Evolutionary conservation across 805 yeast genomes (phyloP), one percentile per base, ranked within the genome.

Genomic region (Candida andamanensis): DNA sequence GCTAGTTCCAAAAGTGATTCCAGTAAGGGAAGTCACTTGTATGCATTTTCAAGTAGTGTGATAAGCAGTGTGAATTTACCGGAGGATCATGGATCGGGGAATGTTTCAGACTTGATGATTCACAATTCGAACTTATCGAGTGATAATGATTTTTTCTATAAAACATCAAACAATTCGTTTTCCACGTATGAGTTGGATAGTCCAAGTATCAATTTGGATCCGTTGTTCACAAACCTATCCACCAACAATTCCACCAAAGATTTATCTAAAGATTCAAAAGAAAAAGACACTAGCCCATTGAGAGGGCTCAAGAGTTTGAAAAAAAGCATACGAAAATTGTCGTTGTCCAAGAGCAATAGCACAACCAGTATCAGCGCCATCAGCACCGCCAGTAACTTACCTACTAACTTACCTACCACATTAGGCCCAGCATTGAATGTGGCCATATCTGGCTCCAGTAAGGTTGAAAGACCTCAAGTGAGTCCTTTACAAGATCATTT

Each of bases 281-380:
- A 25, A 5, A 34, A 18, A 12, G 29, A 30, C 15, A 36, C 33
- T 2, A 47, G 57, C 30, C 69, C 68, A 2, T 47, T 62, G 36
- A 54, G 54, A 31, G 49, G 65, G 29, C 47, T 63, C 30, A 61
- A 58, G 34, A 58, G 59, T 40, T 42, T 64, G 24, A 61, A 60
- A 31, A 52, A 56, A 12, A 64, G 67, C 4, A 60, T 65, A 13
- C 47, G 69, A 36, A 60, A 60, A 42, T 47, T 63, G 25, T 56
- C 63, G 12, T 44, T 63, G 15, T 35, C 42, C 9, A 41, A 44
- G 24, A 15, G 25, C 10, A 14, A 26, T 19, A 5, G 10, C 2
- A n/a, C 20, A 6, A 25, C 33, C 10, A 28, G 35, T 11, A 17
- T 24, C 10, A 21, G 27, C 8, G 7, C 20, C 6, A 17, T 20